Evolutionary conservation across 495 filamentous ascomycete genomes (phyloP), one percentile per base, ranked within the genome.

Genomic region (Parathielavia hyrcaniae): DNA sequence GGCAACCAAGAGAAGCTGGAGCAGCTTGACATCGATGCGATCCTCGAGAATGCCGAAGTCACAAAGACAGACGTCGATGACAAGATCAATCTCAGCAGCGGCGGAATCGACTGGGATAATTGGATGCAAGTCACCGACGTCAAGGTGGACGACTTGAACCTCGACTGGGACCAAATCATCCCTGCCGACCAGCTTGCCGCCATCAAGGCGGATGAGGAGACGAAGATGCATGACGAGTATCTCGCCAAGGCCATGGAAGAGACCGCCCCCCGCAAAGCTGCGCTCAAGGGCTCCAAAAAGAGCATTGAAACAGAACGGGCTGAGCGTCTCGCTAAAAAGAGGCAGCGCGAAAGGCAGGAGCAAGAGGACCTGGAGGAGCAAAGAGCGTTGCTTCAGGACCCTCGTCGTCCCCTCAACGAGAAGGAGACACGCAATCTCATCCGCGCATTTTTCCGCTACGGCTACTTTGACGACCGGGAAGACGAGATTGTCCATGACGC

Each of bases 21-120:
- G 68, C 90, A 96, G 69, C 84, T 99, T n/a, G 93, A 99, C 66
- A 97, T 99, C 58, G 93, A 99, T 64, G 88, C 90, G 14, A 91
- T 99, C 22, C 84, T 99, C 12, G 91, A 89, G 48, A 95, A 95
- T 70, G 93, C 95, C 23, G 93, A 99, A 73, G 83, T 96, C 61
- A 91, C 96, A 60, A 87, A 95, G 66, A 96, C 91, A 0, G 90
- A 96, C 64, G 86, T 96, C 44, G 84, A 89, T 5, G 77, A 79
- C 58, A 76, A 79, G 62, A 73, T 79, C 69, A 79, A 79, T 40
- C 75, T 79, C 5, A 79, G 77, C 63, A 81, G 77, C 43, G 88
- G 91, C 64, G 89, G 87, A 40, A 87, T 97, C 50, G 89, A 92
- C 57, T 93, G 90, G 54, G 93, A 96, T 67, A 95, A 97, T 51